Evolutionary conservation across 768 basidiomycete genomes (phyloP).

Genomic region (Rhodotorula sphaerocarpa): DNA sequence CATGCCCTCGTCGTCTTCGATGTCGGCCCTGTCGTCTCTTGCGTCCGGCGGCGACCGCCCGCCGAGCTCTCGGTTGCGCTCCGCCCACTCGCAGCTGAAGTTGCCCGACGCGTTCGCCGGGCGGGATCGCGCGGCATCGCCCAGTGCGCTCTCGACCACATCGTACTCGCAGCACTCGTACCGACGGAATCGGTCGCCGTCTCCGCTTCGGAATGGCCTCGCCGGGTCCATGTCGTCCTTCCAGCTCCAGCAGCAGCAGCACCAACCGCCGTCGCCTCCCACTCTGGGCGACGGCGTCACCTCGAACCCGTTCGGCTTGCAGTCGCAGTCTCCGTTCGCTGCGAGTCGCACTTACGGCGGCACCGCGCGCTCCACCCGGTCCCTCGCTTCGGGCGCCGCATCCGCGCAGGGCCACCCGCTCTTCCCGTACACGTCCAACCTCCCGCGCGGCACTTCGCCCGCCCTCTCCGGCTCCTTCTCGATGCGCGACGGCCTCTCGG

Average conservation of each 20-base stretch:
- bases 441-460: slow-evolving; percentile 21
- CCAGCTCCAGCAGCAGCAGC: slow-evolving; percentile 14
- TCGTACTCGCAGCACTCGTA: not conserved
- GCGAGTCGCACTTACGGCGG: not conserved
- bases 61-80: slow-evolving; percentile 6
- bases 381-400: not conserved
- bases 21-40: slow-evolving; percentile 17
- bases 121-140: slow-evolving; percentile 19
- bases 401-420: slow-evolving; percentile 17
- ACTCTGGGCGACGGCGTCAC: slow-evolving; percentile 17
- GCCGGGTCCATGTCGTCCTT: slow-evolving; percentile 24
- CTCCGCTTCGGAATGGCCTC: slow-evolving; percentile 24
- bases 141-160: slow-evolving; percentile 16
- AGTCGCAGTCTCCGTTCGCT: slow-evolving; percentile 24
- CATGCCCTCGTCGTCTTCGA: slow-evolving; percentile 19
- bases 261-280: slow-evolving; percentile 5
- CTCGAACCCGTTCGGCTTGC: slow-evolving; percentile 28
- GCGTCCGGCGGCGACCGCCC: not conserved
- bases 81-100: slow-evolving; percentile 23
- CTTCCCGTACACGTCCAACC: slow-evolving; percentile 29
- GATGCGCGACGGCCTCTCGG: slow-evolving; percentile 21
- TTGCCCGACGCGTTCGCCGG: slow-evolving; percentile 11
- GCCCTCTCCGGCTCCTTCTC: not conserved
- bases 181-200: slow-evolving; percentile 18
- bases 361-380: slow-evolving; percentile 1